These are phyloP conservation scores for Cladorrhinum sp. DNA, from an alignment of 2,329 filamentous ascomycete species.

Conservation along the genomic window DNA sequence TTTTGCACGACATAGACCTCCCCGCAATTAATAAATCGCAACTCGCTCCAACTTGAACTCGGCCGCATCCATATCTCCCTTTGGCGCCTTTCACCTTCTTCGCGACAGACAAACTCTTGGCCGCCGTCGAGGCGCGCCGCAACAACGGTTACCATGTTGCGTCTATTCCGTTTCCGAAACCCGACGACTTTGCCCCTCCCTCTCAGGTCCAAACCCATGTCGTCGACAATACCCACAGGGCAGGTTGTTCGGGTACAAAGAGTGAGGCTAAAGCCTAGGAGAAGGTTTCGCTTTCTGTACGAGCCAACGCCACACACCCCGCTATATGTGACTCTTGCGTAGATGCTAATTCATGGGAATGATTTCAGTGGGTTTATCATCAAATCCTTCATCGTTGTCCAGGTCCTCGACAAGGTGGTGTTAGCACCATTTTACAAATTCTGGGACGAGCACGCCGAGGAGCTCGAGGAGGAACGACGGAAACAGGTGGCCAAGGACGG, in stretches of 20 bases:
- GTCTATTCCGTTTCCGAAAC: conserved; percentile 14
- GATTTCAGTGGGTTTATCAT: conserved; percentile 17
- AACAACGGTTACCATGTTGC: conserved; percentile 18
- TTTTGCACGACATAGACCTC: not conserved
- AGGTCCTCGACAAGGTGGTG: conserved; percentile 42
- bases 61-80: not conserved
- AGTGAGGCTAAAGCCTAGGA: conserved; percentile 18
- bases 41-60: too few species aligned
- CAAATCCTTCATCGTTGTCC: conserved; percentile 31
- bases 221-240: conserved; percentile 3
- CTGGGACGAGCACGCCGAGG: conserved; percentile 27
- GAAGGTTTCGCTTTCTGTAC: conserved; percentile 1
- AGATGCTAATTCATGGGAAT: not conserved
- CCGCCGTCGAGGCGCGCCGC: conserved; percentile 23
- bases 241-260: conserved; percentile 22
- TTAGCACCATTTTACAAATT: conserved; percentile 47
- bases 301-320: not conserved
- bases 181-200: conserved; percentile 8
- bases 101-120: not conserved
- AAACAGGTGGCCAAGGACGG: conserved; percentile 34
- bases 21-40: conserved; percentile 3
- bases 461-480: conserved; percentile 32
- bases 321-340: not conserved
- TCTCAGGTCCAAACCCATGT: not conserved
- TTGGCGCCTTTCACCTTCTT: not conserved